Evolutionary conservation across 495 filamentous ascomycete genomes (phyloP), one percentile per base, ranked within the genome.

Genomic region (Xylaria bambusicola): DNA sequence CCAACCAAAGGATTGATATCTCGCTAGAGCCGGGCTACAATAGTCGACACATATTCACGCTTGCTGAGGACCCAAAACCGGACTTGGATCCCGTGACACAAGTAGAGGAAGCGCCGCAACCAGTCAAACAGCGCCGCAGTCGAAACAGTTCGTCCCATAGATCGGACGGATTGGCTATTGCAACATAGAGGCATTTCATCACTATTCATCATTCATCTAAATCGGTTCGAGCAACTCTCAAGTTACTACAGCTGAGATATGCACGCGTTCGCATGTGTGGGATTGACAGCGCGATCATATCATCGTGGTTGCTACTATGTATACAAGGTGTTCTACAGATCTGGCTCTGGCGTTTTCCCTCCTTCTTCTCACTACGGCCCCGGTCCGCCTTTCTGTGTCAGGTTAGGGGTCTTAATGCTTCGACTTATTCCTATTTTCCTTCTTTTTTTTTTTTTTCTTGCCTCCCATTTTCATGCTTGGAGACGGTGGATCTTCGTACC

Each of bases 11-110:
- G n/a, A 75, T 90, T 20, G 73, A 85, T 21, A 72, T 86, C 12
- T 67, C 63, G 60, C 60, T 82, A 33, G 80, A 82, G 21, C 85
- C 90, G 50, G 88, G 86, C 61, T 88, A 81, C 59, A 73, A 77
- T 52, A 88, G 85, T 70, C 78, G 89, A 66, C 86, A 88, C 72
- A 69, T 81, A 40, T 88, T 88, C 75, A 81, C 65, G 10, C 41
- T 50, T 1, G 44, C 46, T 42, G 41, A 65, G 2, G 40, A 27
- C 3, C 12, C 48, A 9, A 29, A 38, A 21, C 18, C 23, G 15
- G 38, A 52, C 8, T 15, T 8, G 18, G 6, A 15, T 6, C 17
- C 38, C 46, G 2, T n/a, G 17, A n/a, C 56, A 8, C 31, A 41
- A 18, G 33, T 15, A 18, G 36, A 59, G 20, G 47, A 51, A 52